These are phyloP conservation scores for Amoebophrya sp. DNA, from an alignment of 169 alveolate genomes.

Conservation along the genomic window DNA sequence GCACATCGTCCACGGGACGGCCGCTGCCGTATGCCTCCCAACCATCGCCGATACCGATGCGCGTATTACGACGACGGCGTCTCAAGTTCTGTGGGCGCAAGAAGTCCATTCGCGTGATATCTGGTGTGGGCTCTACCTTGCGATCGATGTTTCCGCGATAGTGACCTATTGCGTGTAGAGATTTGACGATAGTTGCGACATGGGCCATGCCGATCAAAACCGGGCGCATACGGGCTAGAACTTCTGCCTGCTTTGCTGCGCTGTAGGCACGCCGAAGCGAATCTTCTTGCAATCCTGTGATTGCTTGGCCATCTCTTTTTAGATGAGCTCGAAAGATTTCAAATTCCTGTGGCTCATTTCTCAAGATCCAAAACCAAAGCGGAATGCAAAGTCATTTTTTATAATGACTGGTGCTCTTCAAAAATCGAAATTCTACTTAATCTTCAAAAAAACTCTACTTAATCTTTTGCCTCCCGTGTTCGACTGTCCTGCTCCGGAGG, in stretches of 20 bases:
- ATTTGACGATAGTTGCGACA: neutral
- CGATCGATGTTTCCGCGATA: slow-evolving; percentile 8
- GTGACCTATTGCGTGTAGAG: neutral
- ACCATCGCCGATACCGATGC: slow-evolving; percentile 4
- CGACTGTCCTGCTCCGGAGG: slow-evolving; percentile 10
- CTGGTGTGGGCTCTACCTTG: neutral
- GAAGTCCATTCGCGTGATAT: slow-evolving; percentile 46
- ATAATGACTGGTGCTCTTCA: no score
- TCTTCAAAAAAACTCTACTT: no score
- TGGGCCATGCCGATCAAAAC: neutral
- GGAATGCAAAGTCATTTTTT: no score
- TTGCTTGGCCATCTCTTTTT: neutral
- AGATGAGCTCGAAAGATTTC: neutral
- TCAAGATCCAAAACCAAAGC: slow-evolving; percentile 20
- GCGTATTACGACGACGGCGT: neutral
- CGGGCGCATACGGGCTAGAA: slow-evolving; percentile 21
- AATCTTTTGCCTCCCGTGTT: neutral
- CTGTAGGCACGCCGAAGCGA: no score
- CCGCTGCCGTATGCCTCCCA: slow-evolving; percentile 5
- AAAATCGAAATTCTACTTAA: no score
- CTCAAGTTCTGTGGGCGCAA: slow-evolving; percentile 53
- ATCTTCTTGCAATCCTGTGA: neutral
- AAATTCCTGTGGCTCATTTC: slow-evolving; percentile 16
- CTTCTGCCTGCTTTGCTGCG: neutral
- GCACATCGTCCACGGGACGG: neutral